Conservation (phyloP, 2,329 filamentous ascomycete genomes). For the Triangularia setosa region DNA sequence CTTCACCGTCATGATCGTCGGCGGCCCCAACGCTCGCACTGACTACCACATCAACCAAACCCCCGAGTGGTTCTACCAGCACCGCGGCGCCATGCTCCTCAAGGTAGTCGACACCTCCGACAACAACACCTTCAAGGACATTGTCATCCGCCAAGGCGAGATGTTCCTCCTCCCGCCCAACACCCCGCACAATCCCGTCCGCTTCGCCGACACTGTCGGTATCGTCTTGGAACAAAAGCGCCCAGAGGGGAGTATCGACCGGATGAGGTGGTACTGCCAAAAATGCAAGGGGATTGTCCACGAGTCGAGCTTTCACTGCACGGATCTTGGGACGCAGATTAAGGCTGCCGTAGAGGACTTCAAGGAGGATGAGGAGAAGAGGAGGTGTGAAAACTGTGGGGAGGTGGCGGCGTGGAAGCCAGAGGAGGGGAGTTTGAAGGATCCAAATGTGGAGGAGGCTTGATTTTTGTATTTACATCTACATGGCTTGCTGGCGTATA, state of each 20-base stretch:
- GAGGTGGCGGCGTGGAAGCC: constrained; percentile 69
- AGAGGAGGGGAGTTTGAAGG: constrained; percentile 52
- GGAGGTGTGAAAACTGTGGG: constrained; percentile 76
- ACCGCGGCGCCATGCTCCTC: constrained; percentile 88
- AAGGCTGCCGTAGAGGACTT: constrained; percentile 86
- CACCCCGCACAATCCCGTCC: constrained; percentile 92
- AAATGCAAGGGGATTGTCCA: constrained; percentile 69
- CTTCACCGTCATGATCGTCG: constrained; percentile 81
- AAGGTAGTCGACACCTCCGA: constrained; percentile 70
- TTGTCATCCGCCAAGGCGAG: constrained; percentile 86
- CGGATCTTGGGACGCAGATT: constrained; percentile 88
- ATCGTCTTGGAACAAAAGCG: constrained; percentile 86
- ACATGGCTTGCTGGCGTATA: neutral
- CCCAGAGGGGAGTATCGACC: constrained; percentile 66
- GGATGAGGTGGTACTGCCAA: constrained; percentile 84
- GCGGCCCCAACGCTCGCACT: constrained; percentile 90
- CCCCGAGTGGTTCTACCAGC: constrained; percentile 97
- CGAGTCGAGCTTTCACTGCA: constrained; percentile 84
- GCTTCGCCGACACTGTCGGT: constrained; percentile 91
- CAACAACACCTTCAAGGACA: constrained; percentile 64
- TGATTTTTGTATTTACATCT: neutral
- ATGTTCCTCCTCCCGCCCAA: constrained; percentile 92
- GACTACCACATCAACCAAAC: constrained; percentile 99
- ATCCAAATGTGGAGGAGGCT: constrained; percentile 50
- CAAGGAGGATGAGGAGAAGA: constrained; percentile 59